Evolutionary conservation across 768 basidiomycete genomes (phyloP).

Genomic region (Collybia mongolica): DNA sequence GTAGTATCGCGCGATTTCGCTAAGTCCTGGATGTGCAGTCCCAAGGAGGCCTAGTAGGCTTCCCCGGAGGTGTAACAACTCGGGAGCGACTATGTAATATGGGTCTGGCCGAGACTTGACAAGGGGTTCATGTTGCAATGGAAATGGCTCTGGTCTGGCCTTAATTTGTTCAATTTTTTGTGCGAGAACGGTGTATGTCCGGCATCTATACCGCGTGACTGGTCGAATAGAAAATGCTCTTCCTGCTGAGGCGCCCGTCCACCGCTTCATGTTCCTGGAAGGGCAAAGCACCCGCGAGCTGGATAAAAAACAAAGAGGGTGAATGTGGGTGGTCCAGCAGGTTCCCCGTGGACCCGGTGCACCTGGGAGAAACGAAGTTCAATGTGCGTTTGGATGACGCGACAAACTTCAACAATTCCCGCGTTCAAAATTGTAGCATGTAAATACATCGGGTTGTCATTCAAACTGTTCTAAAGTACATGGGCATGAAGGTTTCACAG

Average conservation of each 20-base stretch:
- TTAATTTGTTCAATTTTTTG: slow-evolving; percentile 35
- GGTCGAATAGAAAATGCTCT: slow-evolving; percentile 8
- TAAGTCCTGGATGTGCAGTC: slow-evolving; percentile 84
- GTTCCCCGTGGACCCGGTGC: no score
- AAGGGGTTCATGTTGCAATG: slow-evolving; percentile 23
- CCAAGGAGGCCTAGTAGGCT: slow-evolving; percentile 79
- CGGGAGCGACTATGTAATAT: slow-evolving; percentile 64
- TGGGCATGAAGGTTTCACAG: background rate
- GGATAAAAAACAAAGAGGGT: slow-evolving; percentile 1
- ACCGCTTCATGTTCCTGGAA: slow-evolving; percentile 15
- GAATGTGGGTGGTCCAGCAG: background rate
- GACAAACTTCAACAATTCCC: slow-evolving; percentile 12
- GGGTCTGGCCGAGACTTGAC: slow-evolving; percentile 52
- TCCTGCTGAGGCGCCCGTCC: background rate
- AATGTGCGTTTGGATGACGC: slow-evolving; percentile 12
- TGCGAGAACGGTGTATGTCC: slow-evolving; percentile 38
- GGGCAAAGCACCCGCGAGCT: slow-evolving; percentile 9
- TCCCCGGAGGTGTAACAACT: slow-evolving; percentile 69
- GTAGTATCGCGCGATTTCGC: slow-evolving; percentile 89
- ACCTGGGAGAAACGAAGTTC: no score
- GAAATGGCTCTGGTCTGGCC: slow-evolving; percentile 24
- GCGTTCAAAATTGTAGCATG: slow-evolving; percentile 5
- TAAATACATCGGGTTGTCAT: slow-evolving; percentile 1
- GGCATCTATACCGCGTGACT: slow-evolving; percentile 27
- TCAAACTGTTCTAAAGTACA: slow-evolving; percentile 12